Evolutionary conservation across 2,329 filamentous ascomycete genomes (phyloP).

Genomic region (Aspergillus pseudoterreus): DNA sequence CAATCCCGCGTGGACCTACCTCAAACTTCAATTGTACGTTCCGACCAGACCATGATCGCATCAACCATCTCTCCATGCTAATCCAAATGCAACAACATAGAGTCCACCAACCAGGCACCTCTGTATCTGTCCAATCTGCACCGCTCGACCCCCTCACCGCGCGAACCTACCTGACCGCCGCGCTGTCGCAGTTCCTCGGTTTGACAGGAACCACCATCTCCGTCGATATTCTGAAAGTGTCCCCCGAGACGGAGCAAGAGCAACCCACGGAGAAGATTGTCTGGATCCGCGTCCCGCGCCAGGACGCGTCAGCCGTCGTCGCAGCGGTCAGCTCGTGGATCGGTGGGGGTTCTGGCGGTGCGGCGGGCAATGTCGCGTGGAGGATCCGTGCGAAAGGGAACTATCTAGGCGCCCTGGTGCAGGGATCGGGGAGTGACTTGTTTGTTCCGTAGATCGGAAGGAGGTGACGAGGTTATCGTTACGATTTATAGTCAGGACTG

Average conservation of each 20-base stretch:
- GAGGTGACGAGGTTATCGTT: neutral
- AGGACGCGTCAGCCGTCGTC: conserved; percentile 42
- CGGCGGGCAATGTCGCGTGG: conserved; percentile 31
- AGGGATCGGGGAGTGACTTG: conserved; percentile 32
- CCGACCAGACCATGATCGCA: too few relatives aligned
- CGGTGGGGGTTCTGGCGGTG: conserved; percentile 21
- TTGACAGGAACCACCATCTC: conserved; percentile 45
- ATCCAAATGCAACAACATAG: conserved; percentile 10
- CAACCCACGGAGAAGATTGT: conserved; percentile 15
- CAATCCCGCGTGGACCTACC: conserved; percentile 42
- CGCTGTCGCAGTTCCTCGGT: conserved; percentile 47
- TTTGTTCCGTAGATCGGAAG: conserved; percentile 23
- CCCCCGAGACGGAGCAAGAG: neutral
- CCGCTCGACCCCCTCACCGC: conserved; percentile 45
- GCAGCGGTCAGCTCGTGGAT: conserved; percentile 47
- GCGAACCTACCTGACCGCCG: conserved; percentile 43
- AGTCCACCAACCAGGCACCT: conserved; percentile 24
- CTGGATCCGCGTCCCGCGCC: conserved; percentile 45
- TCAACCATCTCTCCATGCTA: neutral
- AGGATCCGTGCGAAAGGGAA: conserved; percentile 37
- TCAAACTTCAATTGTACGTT: conserved; percentile 40
- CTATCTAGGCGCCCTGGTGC: conserved; percentile 31
- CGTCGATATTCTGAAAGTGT: conserved; percentile 45
- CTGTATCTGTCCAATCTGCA: conserved; percentile 13
- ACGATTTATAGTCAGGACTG: too few relatives aligned